A percentile compares a stretch with the other conserved stretches of the same genome.
These are phyloP conservation scores for Moringa oleifera DNA, from an alignment of 345 rosid species.

Conservation along the genomic window DNA sequence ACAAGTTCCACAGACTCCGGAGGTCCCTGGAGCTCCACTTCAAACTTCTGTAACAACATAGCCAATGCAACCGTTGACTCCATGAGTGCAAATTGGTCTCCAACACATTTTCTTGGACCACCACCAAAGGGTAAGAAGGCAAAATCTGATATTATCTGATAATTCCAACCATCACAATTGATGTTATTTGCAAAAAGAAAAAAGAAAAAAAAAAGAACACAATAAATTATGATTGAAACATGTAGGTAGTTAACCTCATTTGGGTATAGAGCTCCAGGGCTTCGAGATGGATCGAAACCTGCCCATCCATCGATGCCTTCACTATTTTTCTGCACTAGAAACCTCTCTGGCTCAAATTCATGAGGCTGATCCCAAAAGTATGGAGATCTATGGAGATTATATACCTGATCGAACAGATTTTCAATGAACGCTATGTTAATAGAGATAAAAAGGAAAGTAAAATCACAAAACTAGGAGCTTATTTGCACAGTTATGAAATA, in stretches of 20 bases:
- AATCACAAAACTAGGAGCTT: neutral
- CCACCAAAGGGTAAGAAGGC: conserved; percentile 93
- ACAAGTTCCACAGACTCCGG: conserved; percentile 77
- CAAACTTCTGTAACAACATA: conserved; percentile 69
- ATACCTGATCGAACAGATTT: conserved; percentile 42
- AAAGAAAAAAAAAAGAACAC: neutral
- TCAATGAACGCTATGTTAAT: neutral
- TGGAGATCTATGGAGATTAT: conserved; percentile 90
- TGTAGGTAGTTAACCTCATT: conserved; percentile 52
- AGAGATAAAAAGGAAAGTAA: neutral
- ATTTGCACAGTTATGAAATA: no score
- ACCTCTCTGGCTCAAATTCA: conserved; percentile 82
- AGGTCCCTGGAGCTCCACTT: conserved; percentile 61
- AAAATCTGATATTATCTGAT: conserved; percentile 75
- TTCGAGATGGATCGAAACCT: conserved; percentile 87
- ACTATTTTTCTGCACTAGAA: conserved; percentile 40
- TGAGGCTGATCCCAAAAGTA: conserved; percentile 79
- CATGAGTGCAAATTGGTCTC: conserved; percentile 95
- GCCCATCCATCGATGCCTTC: conserved; percentile 80
- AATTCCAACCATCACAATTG: conserved; percentile 9
- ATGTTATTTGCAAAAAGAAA: conserved; percentile 5
- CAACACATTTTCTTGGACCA: conserved; percentile 89
- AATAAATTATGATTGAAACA: neutral
- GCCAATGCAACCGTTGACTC: conserved; percentile 79
- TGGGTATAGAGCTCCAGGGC: conserved; percentile 86